These are phyloP conservation scores for Carex cristatella DNA, from an alignment of 176 grass and related monocot species.

Conservation along the genomic window DNA sequence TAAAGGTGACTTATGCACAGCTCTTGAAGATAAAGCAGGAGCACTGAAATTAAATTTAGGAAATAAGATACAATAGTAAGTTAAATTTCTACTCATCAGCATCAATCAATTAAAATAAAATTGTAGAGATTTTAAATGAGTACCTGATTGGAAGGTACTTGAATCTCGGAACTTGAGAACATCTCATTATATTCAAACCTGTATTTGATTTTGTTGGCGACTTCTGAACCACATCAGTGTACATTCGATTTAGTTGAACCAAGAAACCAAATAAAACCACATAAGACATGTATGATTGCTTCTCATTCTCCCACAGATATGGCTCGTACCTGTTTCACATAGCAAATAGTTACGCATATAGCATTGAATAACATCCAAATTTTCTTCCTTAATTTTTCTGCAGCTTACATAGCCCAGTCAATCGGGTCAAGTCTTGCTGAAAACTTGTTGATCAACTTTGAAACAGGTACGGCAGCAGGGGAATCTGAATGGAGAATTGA, in stretches of 20 bases:
- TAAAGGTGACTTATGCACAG: slow-evolving; percentile 51
- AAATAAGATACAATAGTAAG: not conserved
- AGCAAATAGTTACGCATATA: slow-evolving; percentile 17
- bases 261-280: slow-evolving; percentile 95
- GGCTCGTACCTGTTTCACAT: slow-evolving; percentile 78
- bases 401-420: slow-evolving; percentile 98
- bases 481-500: slow-evolving; percentile 45
- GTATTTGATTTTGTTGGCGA: slow-evolving; percentile 93
- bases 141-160: slow-evolving; percentile 99
- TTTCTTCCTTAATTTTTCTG: slow-evolving; percentile 1
- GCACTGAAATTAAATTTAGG: slow-evolving; percentile 51
- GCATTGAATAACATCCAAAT: not conserved
- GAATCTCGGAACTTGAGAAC: slow-evolving; percentile 92
- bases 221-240: slow-evolving; percentile 69
- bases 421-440: slow-evolving; percentile 90
- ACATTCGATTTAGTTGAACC: slow-evolving; percentile 91
- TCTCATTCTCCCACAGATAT: slow-evolving; percentile 99
- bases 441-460: slow-evolving; percentile 59
- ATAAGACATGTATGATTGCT: slow-evolving; percentile 97
- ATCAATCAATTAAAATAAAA: not conserved
- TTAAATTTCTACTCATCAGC: slow-evolving; percentile 13
- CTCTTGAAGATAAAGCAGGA: slow-evolving; percentile 73
- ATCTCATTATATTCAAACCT: slow-evolving; percentile 94
- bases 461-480: slow-evolving; percentile 53
- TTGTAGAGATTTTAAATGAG: slow-evolving; percentile 6